Base-by-base conservation (phyloP, 2,329 filamentous ascomycete genomes). In the Paraphoma chrysanthemicola region DNA sequence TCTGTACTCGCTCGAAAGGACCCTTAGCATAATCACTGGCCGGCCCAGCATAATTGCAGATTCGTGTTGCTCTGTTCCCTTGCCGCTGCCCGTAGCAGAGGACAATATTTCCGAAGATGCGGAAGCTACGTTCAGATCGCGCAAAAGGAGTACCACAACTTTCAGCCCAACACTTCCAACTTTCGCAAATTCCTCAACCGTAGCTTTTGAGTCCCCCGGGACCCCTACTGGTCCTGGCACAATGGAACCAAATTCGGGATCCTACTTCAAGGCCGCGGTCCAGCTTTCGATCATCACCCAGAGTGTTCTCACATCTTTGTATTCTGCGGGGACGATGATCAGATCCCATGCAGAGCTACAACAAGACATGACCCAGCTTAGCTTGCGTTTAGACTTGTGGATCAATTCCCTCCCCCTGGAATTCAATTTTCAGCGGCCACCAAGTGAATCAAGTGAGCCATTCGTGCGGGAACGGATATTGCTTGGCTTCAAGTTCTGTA, bases 11-110 rank as follows among this genome's bases (percentile, higher is more conserved):
- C 61, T 78, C 16, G 78, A 80, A 54, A 70, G 72, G n/a, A 69
- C 75, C 4, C 69, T 80, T 7, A 71, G 71, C 42, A 62, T 75
- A 17, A 70, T 79, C 10, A 78, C 75, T 4, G 78, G 78, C 1
- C 74, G 78, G n/a, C 75, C 78, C 14, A 76, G 73, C 41, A 70
- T 71, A 7, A 69, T 79, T 16, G 67, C 74, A 8, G 73, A 77
- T 47, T 65, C 64, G 10, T 68, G 63, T 50, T 77, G 73, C 51
- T 78, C 73, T 6, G 67, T 73, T 1, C 76, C 75, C 4, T 43
- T 75, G 17, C 78, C 77, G 31, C 60, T 56, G 46, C 64, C 60
- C 18, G 54, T 63, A 38, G 63, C 53, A 31, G 73, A 70, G 53
- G 64, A 66, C 31, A 60, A 62, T 9, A 52, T 65, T 17, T 38